These are phyloP conservation scores for Syzygium aromaticum DNA, from an alignment of 345 rosid species.

Conservation along the genomic window DNA sequence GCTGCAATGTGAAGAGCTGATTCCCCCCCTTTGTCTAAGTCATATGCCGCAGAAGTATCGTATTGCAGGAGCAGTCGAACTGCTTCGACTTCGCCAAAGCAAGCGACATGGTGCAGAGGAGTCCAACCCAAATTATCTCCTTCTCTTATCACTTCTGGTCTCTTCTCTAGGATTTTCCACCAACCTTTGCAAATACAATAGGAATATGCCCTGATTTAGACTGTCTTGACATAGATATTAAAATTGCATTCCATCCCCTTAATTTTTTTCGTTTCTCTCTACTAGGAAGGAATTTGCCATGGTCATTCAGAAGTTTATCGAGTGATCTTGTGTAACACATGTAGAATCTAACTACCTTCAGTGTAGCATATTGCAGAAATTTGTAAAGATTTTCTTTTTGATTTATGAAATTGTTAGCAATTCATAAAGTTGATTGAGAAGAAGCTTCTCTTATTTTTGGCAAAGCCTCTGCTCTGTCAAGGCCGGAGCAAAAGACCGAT, in stretches of 20 bases:
- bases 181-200: not conserved
- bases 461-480: not conserved
- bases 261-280: not conserved
- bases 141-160: not conserved
- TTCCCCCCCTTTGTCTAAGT: not conserved
- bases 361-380: too few relatives aligned
- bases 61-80: fast-evolving
- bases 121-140: not conserved
- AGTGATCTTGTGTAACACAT: too few relatives aligned
- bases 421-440: not conserved
- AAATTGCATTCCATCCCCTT: not conserved
- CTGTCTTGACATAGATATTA: not conserved
- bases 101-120: not conserved
- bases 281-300: too few relatives aligned
- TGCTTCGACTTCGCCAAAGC: not conserved
- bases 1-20: not conserved
- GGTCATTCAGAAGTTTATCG: too few relatives aligned
- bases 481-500: too few relatives aligned
- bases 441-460: not conserved
- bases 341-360: too few relatives aligned
- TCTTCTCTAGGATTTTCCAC: fast-evolving
- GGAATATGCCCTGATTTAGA: not conserved
- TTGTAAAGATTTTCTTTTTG: too few relatives aligned
- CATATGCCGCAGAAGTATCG: not conserved
- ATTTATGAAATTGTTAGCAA: not conserved